Evolutionary conservation across 306 rosid genomes (phyloP), one percentile per base, ranked within the genome.

Genomic region (Lathyrus tuberosus): DNA sequence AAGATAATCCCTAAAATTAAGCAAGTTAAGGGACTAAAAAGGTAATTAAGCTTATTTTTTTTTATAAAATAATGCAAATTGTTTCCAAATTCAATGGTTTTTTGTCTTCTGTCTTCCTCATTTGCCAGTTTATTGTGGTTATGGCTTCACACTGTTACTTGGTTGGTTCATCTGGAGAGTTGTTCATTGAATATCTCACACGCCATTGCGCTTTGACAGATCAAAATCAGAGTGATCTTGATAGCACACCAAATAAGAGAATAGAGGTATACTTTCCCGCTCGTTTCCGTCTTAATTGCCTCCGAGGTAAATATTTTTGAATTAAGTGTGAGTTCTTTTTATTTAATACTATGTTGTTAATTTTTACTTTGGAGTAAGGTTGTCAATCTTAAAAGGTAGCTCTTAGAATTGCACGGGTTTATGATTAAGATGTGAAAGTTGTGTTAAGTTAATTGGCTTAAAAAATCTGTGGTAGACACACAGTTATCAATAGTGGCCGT

Each of bases 81-180:
- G n/a, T 41, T 31, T 9, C 41, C 54, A 12, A 62, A 16, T 66
- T 65, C 17, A 47, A 16, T 58, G 65, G 44, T 14, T 20, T 49
- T 35, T 69, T 70, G 71, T n/a, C 15, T 70, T 22, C 13, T 64
- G 28, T 62, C 65, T 77, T 51, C 61, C 62, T 63, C 59, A 24
- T 78, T 81, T 80, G 49, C 51, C 81, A 93, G 98, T 86, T 93
- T 80, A 93, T 90, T 74, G 97, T 93, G 65, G 96, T 93, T 47
- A 93, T 93, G 98, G 98, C 98, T 65, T 93, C 96, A 0, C 96
- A 93, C 81, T 93, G 98, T 85, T 90, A 84, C 87, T 85, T 93
- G 86, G 85, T 86, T 76, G 98, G 98, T 86, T 74, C 96, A 59
- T 85, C 96, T 76, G 98, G 98, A 35, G 96, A 93, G 86, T 66